Evolutionary conservation across 257 asterid genomes (phyloP), one percentile per base, ranked within the genome.

Genomic region (Solanum sejunctum): DNA sequence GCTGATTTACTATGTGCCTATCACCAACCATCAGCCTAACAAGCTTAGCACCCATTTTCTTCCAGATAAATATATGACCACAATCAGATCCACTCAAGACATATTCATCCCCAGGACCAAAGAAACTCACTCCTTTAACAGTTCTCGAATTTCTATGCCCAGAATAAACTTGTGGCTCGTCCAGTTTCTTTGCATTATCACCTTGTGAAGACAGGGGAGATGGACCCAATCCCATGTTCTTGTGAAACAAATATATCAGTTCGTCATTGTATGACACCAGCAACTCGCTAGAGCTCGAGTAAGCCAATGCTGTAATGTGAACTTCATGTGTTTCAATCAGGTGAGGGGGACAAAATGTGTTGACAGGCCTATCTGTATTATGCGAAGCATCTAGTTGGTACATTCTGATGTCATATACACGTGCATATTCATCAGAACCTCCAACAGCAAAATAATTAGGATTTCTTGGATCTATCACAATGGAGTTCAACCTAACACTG

Each of bases 61-160:
- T 92, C 98, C 98, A 95, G 77, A 95, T 87, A 82, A 92, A 95
- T 45, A 93, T 89, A 72, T 89, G 93, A 58, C 96, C 98, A 84
- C 98, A 94, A 71, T 95, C 98, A 5, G 98, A 95, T 49, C 97
- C 98, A 8, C 96, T 93, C 86, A 93, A 8, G 57, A 95, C 92
- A 15, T 93, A 93, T 43, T 93, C 93, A 77, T 92, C 94, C 43
- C 88, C 90, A 6, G 94, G 93, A 43, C 98, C 98, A 49, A 92
- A 92, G 91, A 95, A 95, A 88, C 85, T 90, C 64, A 93, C 98
- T 51, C 98, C 98, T 88, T 93, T 93, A 61, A 93, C 91, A 13
- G 95, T 93, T 70, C 80, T 86, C 15, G 92, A 88, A 89, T 95
- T 95, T 83, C 95, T 89, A 49, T 93, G 97, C 73, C 97, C 98